Conservation (phyloP, 2,329 filamentous ascomycete species). For the Venturia carpophila region DNA sequence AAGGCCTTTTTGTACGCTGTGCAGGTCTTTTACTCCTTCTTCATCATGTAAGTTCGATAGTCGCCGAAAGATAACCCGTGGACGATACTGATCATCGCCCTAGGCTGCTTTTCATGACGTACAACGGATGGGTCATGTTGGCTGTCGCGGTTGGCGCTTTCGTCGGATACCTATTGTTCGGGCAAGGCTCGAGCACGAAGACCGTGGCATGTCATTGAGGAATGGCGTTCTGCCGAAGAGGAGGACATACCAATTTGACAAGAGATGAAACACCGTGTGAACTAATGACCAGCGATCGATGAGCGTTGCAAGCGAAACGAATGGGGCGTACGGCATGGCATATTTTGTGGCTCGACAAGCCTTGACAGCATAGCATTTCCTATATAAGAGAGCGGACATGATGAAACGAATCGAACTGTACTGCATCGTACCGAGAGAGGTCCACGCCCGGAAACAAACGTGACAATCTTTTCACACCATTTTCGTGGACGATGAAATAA, state of each 20-base stretch:
- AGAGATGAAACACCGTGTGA: background rate
- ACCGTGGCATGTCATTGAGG: conserved; percentile 81
- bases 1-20: conserved; percentile 80
- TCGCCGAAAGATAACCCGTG: conserved; percentile 33
- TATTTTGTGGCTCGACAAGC: background rate
- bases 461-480: no score
- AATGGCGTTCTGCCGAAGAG: background rate
- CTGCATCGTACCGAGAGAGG: background rate
- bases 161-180: conserved; percentile 78
- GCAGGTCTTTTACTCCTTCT: conserved; percentile 98
- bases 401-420: background rate
- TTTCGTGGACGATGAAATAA: no score
- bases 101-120: conserved; percentile 99
- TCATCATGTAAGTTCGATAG: conserved; percentile 78
- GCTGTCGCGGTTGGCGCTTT: conserved; percentile 84
- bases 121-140: conserved; percentile 97
- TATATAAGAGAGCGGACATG: background rate
- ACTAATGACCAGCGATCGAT: background rate
- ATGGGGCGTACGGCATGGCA: background rate
- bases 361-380: background rate
- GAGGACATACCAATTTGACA: background rate
- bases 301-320: background rate
- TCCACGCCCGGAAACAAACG: no score
- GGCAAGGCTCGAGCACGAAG: conserved; percentile 64
- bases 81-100: background rate